Base-by-base conservation (phyloP, 2,329 filamentous ascomycete species). In the Talaromyces sp. region DNA sequence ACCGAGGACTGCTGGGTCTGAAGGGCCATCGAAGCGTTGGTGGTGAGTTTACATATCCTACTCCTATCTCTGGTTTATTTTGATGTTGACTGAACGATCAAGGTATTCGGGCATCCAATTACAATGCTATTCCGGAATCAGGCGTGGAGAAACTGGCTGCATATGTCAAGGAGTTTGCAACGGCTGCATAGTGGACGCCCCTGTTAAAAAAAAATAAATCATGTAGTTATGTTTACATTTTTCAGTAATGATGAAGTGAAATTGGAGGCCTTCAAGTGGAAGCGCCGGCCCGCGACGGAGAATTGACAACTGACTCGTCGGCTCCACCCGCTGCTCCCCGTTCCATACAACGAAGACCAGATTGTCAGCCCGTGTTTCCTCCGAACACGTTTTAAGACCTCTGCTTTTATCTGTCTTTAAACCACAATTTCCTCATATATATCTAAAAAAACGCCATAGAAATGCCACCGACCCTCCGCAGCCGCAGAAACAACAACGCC, bases 21-120 rank as follows among this genome's bases (percentile, higher is more conserved):
- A 96, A 96, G 80, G 94, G 94, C 0, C 94, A 98, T 75, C 85
- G 94, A 64, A 90, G 85, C 63, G 89, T 98, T 1, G 91, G 92
- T 16, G 93, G 60, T 62, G 50, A 56, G 60, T 59, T 58, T n/a
- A 23, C 30, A 16, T 27, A 9, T 5, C 16, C 28, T 9, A 5
- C 16, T 53, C 8, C 23, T 12, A 47, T 10, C 27, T 27, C 44
- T 47, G 6, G n/a, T 47, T 47, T 4, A 5, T n/a, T 47, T 47
- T 50, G 27, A 10, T 33, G 33, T 36, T 59, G 5, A 59, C 30
- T 40, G 52, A 42, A 10, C 14, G 18, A 6, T 27, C 44, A 31
- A 62, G 61, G 93, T 31, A 93, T 97, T 64, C 85, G 94, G 14
- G 89, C 89, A 23, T 90, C 86, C 75, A 96, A 95, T 74, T 98